A percentile compares a stretch with the other conserved stretches of the same genome.
These are phyloP conservation scores for Pichia sp. DNA, from an alignment of 1,139 yeast genomes.

Conservation along the genomic window DNA sequence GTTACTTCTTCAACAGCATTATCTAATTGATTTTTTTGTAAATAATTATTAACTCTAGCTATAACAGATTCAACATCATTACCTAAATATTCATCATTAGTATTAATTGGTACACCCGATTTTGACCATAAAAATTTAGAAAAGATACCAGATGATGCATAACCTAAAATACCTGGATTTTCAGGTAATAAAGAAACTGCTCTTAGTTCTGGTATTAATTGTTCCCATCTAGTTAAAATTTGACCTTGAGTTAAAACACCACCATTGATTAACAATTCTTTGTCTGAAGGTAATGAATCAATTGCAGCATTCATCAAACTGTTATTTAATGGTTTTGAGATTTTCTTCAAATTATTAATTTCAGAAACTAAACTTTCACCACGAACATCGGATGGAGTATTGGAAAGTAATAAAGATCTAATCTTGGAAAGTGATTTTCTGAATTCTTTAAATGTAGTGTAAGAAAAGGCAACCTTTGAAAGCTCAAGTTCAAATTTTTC, in stretches of 20 bases:
- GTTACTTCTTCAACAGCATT: slow-evolving; percentile 91
- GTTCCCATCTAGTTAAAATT: slow-evolving; percentile 63
- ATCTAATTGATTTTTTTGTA: slow-evolving; percentile 72
- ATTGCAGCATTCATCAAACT: slow-evolving; percentile 26
- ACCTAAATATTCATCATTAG: slow-evolving; percentile 46
- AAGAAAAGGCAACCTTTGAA: slow-evolving; percentile 48
- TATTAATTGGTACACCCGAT: slow-evolving; percentile 46
- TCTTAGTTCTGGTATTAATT: slow-evolving; percentile 79
- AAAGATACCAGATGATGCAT: slow-evolving; percentile 70
- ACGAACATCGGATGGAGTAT: slow-evolving; percentile 29
- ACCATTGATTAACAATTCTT: slow-evolving; percentile 34
- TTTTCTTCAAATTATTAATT: slow-evolving; percentile 27
- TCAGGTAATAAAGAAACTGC: slow-evolving; percentile 77
- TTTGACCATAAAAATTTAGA: slow-evolving; percentile 67
- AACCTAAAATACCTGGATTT: slow-evolving; percentile 92
- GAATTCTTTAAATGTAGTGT: slow-evolving; percentile 51
- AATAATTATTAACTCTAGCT: slow-evolving; percentile 74
- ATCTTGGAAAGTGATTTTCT: slow-evolving; percentile 53
- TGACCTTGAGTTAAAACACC: slow-evolving; percentile 57
- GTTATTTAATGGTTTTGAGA: slow-evolving; percentile 27
- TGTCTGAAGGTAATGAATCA: slow-evolving; percentile 36
- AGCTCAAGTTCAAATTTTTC: slow-evolving; percentile 55
- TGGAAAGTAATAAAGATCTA: slow-evolving; percentile 37
- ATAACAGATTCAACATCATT: slow-evolving; percentile 83
- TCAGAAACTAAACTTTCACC: slow-evolving; percentile 30